A percentile compares a stretch with the other conserved stretches of the same genome.
phyloP scores from a whole-genome alignment of 2,329 filamentous ascomycete genomes.

The Macroventuria anomochaeta region DNA sequence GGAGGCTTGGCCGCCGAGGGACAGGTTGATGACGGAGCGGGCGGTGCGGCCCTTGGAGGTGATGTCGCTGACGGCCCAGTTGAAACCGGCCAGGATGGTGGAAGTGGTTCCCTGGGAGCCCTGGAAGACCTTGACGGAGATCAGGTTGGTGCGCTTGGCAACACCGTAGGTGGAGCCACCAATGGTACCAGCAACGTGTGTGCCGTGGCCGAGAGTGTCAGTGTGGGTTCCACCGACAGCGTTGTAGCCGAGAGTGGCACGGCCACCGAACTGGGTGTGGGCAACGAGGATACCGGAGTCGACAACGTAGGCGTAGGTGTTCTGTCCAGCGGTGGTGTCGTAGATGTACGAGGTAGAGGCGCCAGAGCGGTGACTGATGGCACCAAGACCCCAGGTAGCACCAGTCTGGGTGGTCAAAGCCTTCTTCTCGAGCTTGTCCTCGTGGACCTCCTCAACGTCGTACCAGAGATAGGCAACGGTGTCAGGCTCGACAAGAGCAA shows the following conservation, averaged over 20 bases:
- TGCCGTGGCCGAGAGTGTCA: conserved; percentile 35
- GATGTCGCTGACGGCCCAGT: conserved; percentile 35
- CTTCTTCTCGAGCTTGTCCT: conserved; percentile 20
- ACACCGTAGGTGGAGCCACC: conserved; percentile 28
- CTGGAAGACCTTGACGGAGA: conserved; percentile 39
- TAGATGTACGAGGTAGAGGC: conserved; percentile 26
- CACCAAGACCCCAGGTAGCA: conserved; percentile 33
- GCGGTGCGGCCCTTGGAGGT: conserved; percentile 20
- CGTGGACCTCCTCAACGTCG: conserved; percentile 17
- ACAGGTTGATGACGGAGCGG: conserved; percentile 38
- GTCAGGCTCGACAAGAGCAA: conserved; percentile 26
- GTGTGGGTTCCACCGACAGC: conserved; percentile 14
- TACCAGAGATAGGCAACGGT: conserved; percentile 20
- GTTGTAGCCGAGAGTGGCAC: conserved; percentile 28
- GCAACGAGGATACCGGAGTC: conserved; percentile 65
- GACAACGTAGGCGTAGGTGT: conserved; percentile 63
- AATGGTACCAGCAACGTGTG: conserved; percentile 27
- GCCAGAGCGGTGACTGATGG: conserved; percentile 24
- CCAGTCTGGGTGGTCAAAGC: conserved; percentile 26
- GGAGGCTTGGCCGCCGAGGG: conserved; percentile 33
- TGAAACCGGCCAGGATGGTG: conserved; percentile 26
- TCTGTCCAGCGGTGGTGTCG: conserved; percentile 22
- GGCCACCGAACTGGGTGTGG: conserved; percentile 52
- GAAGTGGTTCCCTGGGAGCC: conserved; percentile 9
- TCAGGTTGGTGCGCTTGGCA: conserved; percentile 32